A percentile compares a stretch with the other conserved stretches of the same genome.
phyloP scores from a whole-genome alignment of 805 yeast species.

The Debaryomyces castellii region DNA sequence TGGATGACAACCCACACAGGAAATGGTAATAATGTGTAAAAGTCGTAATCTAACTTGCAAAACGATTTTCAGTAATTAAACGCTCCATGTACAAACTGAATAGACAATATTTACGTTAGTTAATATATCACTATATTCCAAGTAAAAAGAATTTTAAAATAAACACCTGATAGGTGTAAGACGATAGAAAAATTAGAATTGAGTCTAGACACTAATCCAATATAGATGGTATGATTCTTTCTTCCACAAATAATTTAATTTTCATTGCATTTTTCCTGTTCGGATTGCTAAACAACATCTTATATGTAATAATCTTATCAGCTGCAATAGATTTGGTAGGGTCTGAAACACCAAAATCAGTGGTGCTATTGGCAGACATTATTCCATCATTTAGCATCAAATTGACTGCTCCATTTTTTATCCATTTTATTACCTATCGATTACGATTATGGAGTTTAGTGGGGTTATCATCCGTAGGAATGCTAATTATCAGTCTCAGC shows the following conservation, averaged over 20 bases:
- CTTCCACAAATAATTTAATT: conserved; percentile 9
- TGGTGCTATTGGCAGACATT: conserved; percentile 83
- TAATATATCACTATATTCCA: neutral
- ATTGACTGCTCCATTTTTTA: conserved; percentile 72
- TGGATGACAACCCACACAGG: too few species aligned
- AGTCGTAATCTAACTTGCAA: neutral
- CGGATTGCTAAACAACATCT: conserved; percentile 84
- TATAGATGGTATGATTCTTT: neutral
- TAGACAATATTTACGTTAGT: neutral
- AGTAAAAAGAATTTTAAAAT: neutral
- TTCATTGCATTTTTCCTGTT: conserved; percentile 71
- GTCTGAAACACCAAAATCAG: conserved; percentile 75
- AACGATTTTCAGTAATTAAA: neutral
- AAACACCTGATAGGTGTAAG: neutral
- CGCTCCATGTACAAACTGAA: neutral
- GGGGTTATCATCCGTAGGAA: conserved; percentile 63
- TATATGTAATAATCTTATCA: conserved; percentile 86
- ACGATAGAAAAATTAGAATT: neutral
- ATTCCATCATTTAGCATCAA: conserved; percentile 78
- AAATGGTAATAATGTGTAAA: neutral
- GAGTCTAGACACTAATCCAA: neutral
- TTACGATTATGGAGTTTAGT: conserved; percentile 56
- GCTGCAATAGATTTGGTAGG: conserved; percentile 95
- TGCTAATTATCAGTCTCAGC: conserved; percentile 61
- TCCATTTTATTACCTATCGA: conserved; percentile 62